Evolutionary conservation across 768 basidiomycete genomes (phyloP), one percentile per base, ranked within the genome.

Genomic region (Termitomyces sp.): DNA sequence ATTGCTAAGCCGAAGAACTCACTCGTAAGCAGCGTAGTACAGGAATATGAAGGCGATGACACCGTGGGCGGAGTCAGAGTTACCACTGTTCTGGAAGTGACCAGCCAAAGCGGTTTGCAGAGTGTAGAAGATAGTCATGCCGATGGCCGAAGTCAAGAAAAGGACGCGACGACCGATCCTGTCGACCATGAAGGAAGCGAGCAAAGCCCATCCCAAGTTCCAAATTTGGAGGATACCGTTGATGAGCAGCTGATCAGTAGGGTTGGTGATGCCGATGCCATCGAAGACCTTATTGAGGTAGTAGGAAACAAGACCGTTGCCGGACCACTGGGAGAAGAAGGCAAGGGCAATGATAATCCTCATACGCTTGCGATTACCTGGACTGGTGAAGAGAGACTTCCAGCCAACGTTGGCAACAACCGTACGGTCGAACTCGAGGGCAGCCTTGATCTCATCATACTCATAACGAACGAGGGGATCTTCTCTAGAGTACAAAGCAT

Each of bases 301-400:
- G 79, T 88, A 92, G 7, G 89, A 91, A 55, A 91, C 87, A 57
- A 93, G 87, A 69, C 91, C 91, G 67, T 92, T 92, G 15, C 90
- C 91, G 11, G 89, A 91, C 91, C 90, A 92, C 67, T 91, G 89
- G 2, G 90, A 91, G 81, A 92, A 91, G 81, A 89, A 89, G 51
- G 89, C 90, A 58, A 92, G 77, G 51, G 87, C 88, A 63, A 90
- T 70, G 71, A 93, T 89, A 72, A 92, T 89, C 58, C 82, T 75
- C 81, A 93, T 81, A 60, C 92, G 90, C 73, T 79, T 86, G 64
- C 84, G 78, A 81, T 94, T 94, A 55, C 91, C 92, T 33, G 79
- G 72, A 49, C 83, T 90, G 46, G 76, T 67, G 69, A 91, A 74
- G 65, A 94, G 81, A 3, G 88, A 79, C 67, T 81, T 85, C 87